phyloP scores from a whole-genome alignment of 1,284 basidiomycete genomes.

The Caloboletus inedulis region DNA sequence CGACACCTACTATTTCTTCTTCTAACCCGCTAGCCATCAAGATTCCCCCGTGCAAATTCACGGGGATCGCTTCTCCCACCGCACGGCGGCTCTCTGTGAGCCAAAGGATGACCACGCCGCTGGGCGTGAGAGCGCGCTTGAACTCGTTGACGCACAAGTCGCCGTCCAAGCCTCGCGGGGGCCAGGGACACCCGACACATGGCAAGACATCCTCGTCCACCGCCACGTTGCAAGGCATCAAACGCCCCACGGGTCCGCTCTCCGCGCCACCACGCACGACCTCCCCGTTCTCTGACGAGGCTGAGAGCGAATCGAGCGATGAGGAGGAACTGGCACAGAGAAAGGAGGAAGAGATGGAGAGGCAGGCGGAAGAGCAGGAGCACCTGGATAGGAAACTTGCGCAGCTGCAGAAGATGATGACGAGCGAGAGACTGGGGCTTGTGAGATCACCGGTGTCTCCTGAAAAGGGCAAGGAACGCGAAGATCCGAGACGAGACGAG shows the following conservation, averaged over 20 bases:
- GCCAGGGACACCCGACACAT: constrained; percentile 27
- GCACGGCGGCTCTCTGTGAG: constrained; percentile 35
- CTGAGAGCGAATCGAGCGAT: constrained; percentile 38
- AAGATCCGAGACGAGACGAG: constrained; percentile 17
- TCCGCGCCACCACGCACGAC: constrained; percentile 37
- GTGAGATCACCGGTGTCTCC: constrained; percentile 45
- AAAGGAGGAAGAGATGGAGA: constrained; percentile 63
- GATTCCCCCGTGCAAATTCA: constrained; percentile 28
- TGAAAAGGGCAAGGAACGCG: constrained; percentile 23
- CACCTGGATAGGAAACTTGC: constrained; percentile 60
- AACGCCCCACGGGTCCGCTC: constrained; percentile 25
- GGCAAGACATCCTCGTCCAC: constrained; percentile 63
- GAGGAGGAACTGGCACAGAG: constrained; percentile 60
- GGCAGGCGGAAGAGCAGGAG: constrained; percentile 64
- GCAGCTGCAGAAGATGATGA: constrained; percentile 67
- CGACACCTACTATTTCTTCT: constrained; percentile 25
- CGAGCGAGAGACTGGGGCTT: constrained; percentile 65
- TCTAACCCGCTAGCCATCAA: constrained; percentile 27
- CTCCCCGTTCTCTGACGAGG: constrained; percentile 46
- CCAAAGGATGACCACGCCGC: constrained; percentile 44
- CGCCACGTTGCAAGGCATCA: constrained; percentile 55
- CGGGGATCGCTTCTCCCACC: constrained; percentile 8
- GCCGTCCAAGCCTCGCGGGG: constrained; percentile 25
- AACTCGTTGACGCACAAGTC: constrained; percentile 56
- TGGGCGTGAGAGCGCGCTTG: constrained; percentile 64